phyloP scores from a whole-genome alignment of 805 yeast genomes.

The Wickerhamiella sorbophila region DNA sequence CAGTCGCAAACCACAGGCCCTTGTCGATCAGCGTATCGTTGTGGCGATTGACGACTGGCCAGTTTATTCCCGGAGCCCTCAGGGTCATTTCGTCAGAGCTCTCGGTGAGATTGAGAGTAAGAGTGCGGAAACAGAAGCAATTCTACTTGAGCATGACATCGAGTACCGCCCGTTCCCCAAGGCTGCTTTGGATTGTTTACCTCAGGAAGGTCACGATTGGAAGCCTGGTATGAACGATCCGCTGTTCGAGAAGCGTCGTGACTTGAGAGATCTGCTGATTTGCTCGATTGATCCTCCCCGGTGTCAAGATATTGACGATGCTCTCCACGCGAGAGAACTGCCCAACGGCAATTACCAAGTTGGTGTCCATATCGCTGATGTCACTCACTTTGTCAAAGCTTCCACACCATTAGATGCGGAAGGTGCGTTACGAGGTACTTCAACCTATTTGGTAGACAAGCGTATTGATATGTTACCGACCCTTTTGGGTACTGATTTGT shows the following conservation, averaged over 20 bases:
- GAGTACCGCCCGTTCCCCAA: constrained; percentile 93
- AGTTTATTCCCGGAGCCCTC: constrained; percentile 64
- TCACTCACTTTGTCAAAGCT: constrained; percentile 90
- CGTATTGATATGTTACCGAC: constrained; percentile 98
- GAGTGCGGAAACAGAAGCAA: constrained; percentile 92
- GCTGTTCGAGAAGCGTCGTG: constrained; percentile 49
- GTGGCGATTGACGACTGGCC: constrained; percentile 93
- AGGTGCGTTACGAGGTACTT: constrained; percentile 95
- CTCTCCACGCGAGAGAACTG: constrained; percentile 69
- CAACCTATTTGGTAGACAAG: constrained; percentile 92
- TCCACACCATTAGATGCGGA: constrained; percentile 85
- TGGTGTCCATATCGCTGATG: constrained; percentile 99
- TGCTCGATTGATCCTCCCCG: constrained; percentile 97
- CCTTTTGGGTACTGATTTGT: constrained; percentile 85
- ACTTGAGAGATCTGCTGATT: constrained; percentile 73
- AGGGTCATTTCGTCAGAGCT: constrained; percentile 85
- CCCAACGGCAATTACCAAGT: constrained; percentile 94
- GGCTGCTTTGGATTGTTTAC: constrained; percentile 81
- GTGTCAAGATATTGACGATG: constrained; percentile 98
- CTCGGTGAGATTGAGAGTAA: constrained; percentile 84
- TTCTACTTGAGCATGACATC: constrained; percentile 85
- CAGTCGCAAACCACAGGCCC: constrained; percentile 72
- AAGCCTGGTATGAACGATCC: constrained; percentile 50
- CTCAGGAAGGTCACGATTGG: constrained; percentile 90
- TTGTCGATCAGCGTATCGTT: constrained; percentile 81